Percentiles rank a stretch among this genome's conserved stretches.
Conservation (phyloP, 2,329 filamentous ascomycete species). For the Domatiomyces globalis region DNA sequence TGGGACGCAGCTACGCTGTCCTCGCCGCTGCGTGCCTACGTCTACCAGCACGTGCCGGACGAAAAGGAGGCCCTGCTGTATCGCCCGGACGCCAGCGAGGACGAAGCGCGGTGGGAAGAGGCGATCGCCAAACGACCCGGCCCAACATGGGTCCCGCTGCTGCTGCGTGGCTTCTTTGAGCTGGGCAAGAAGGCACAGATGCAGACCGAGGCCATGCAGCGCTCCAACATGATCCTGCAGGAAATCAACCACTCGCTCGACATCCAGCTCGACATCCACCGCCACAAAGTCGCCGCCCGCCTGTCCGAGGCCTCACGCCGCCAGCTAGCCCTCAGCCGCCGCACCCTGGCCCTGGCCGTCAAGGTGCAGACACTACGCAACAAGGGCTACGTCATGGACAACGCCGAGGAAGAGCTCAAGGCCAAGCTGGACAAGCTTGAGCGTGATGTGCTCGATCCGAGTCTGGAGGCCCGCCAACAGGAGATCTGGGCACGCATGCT, state of each 20-base stretch:
- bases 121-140: slow-evolving; percentile 46
- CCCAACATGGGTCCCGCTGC: slow-evolving; percentile 44
- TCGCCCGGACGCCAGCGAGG: slow-evolving; percentile 42
- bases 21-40: slow-evolving; percentile 46
- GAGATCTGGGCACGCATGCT: slow-evolving; percentile 56
- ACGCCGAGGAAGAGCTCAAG: slow-evolving; percentile 48
- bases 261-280: slow-evolving; percentile 45
- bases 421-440: slow-evolving; percentile 47
- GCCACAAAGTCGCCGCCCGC: slow-evolving; percentile 44
- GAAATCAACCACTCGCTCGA: slow-evolving; percentile 52
- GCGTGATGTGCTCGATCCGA: slow-evolving; percentile 45
- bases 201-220: slow-evolving; percentile 43
- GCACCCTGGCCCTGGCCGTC: slow-evolving; percentile 46
- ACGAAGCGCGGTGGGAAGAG: slow-evolving; percentile 50
- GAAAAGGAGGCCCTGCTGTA: slow-evolving; percentile 48
- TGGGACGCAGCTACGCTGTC: slow-evolving; percentile 41
- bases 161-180: slow-evolving; percentile 46
- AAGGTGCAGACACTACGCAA: slow-evolving; percentile 52
- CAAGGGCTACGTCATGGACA: slow-evolving; percentile 51
- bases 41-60: slow-evolving; percentile 46
- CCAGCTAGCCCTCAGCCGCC: slow-evolving; percentile 46
- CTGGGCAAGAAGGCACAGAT: slow-evolving; percentile 43
- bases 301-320: slow-evolving; percentile 45
- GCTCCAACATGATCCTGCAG: slow-evolving; percentile 45
- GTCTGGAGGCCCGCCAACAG: slow-evolving; percentile 45